A percentile compares a stretch with the other conserved stretches of the same genome.
These are phyloP conservation scores for Amphichorda felina DNA, from an alignment of 2,329 filamentous ascomycete species.

Conservation along the genomic window DNA sequence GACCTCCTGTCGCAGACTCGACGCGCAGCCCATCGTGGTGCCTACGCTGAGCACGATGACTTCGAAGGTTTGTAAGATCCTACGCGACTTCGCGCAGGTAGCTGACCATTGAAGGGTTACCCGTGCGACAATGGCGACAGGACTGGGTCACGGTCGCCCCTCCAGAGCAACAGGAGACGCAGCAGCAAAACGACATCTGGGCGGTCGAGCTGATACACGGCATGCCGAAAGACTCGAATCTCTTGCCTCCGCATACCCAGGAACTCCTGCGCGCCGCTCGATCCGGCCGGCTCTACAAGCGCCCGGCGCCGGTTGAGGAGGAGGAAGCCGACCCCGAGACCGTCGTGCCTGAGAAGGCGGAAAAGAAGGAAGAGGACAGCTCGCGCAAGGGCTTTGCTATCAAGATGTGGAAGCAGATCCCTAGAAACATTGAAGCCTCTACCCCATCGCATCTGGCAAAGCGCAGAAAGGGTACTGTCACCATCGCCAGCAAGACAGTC, in stretches of 20 bases:
- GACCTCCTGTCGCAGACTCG: slow-evolving; percentile 29
- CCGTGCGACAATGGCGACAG: slow-evolving; percentile 82
- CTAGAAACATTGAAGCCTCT: slow-evolving; percentile 43
- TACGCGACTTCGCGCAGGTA: neutral
- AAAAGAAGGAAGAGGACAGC: slow-evolving; percentile 52
- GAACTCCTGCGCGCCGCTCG: slow-evolving; percentile 73
- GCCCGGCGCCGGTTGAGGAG: slow-evolving; percentile 49
- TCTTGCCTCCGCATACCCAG: slow-evolving; percentile 69
- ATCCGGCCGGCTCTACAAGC: slow-evolving; percentile 65
- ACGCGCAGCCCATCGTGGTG: slow-evolving; percentile 39
- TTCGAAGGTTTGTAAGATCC: slow-evolving; percentile 33
- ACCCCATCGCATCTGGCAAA: slow-evolving; percentile 46
- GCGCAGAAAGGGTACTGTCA: slow-evolving; percentile 49
- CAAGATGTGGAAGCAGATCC: slow-evolving; percentile 50
- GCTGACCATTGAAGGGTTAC: slow-evolving; percentile 46
- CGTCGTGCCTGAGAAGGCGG: slow-evolving; percentile 33
- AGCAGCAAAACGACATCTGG: slow-evolving; percentile 55
- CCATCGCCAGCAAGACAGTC: slow-evolving; percentile 38
- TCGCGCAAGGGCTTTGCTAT: slow-evolving; percentile 39
- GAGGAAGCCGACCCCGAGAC: slow-evolving; percentile 42
- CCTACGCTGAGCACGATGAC: slow-evolving; percentile 48
- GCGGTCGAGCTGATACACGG: slow-evolving; percentile 61
- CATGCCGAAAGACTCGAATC: slow-evolving; percentile 77
- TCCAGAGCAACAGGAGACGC: slow-evolving; percentile 49
- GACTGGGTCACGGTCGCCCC: slow-evolving; percentile 58